Evolutionary conservation across 768 basidiomycete species (phyloP).

Genomic region (Agrocybe chaxingu): DNA sequence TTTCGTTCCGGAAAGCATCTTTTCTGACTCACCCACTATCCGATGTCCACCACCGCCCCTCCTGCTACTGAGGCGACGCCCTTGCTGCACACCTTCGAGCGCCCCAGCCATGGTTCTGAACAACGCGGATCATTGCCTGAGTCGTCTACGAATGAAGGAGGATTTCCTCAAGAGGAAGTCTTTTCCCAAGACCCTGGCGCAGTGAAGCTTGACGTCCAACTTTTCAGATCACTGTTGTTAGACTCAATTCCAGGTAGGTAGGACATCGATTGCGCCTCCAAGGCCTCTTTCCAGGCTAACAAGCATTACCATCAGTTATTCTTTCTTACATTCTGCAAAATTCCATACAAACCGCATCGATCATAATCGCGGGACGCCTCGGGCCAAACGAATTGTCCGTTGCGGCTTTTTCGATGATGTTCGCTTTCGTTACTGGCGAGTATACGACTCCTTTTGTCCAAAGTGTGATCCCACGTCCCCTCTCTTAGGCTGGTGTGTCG

Average conservation of each 20-base stretch:
- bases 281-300: not conserved
- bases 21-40: too few relatives aligned
- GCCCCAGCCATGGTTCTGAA: not conserved
- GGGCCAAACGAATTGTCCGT: slow-evolving; percentile 69
- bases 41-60: too few relatives aligned
- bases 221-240: slow-evolving; percentile 46
- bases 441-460: slow-evolving; percentile 27
- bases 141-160: slow-evolving; percentile 14
- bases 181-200: slow-evolving; percentile 17
- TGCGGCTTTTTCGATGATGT: slow-evolving; percentile 72
- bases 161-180: slow-evolving; percentile 28
- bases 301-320: slow-evolving; percentile 41
- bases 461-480: slow-evolving; percentile 48
- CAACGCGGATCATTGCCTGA: slow-evolving; percentile 12
- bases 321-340: slow-evolving; percentile 72
- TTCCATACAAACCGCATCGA: slow-evolving; percentile 65
- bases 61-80: too few relatives aligned
- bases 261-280: slow-evolving; percentile 11
- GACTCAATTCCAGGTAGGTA: slow-evolving; percentile 61
- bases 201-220: slow-evolving; percentile 23
- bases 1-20: not conserved
- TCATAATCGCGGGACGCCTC: slow-evolving; percentile 62
- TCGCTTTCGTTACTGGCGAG: slow-evolving; percentile 78
- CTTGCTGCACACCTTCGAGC: not conserved
- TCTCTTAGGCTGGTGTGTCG: slow-evolving; percentile 68